Base-by-base conservation (phyloP, 106 monocot genomes). In the Phalaenopsis aphrodite region DNA sequence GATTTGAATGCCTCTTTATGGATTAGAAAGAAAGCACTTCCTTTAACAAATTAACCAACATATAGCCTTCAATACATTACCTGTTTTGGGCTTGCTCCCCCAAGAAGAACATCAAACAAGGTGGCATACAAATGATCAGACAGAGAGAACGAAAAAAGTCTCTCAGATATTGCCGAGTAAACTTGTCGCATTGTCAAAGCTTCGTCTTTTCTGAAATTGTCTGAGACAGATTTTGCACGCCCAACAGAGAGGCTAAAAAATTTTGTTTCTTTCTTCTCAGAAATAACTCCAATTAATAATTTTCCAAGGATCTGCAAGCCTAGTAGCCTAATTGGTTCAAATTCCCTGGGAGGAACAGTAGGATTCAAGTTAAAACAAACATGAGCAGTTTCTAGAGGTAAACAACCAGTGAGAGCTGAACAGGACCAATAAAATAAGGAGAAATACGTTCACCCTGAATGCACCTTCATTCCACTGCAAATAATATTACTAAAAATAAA, bases 31-130 rank as follows among this genome's bases (percentile, higher is more conserved):
- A 78, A 41, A 36, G 21, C 16, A 17, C 7, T 23, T 15, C 30
- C 9, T 14, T 8, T 5, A 49, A 56, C 9, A 71, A 24, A 81
- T 24, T 47, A 42, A 66, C 46, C 12, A 72, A 38, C 46, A 66
- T 15, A 74, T 2, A 84, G 37, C 7, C 18, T 65, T 72, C 30
- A 81, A 8, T 56, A 47, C 23, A 58, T 11, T 55, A 99, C 99
- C 99, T 99, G 99, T 80, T 95, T 99, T 76, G 99, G 99, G 86
- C 99, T 99, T 69, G 99, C 94, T 79, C 99, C 99, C 14, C 99
- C 99, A 87, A 99, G 94, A 88, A 99, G 99, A 78, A 91, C 91
- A 90, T 99, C 99, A 88, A 99, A 99, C 42, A 99, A 87, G 57
- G 91, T 95, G 41, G 99, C 99, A 87, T 85, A 91, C 24, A 99